Evolutionary conservation across 2,329 filamentous ascomycete genomes (phyloP).

Genomic region (Hawksworthiomyces lignivorus): DNA sequence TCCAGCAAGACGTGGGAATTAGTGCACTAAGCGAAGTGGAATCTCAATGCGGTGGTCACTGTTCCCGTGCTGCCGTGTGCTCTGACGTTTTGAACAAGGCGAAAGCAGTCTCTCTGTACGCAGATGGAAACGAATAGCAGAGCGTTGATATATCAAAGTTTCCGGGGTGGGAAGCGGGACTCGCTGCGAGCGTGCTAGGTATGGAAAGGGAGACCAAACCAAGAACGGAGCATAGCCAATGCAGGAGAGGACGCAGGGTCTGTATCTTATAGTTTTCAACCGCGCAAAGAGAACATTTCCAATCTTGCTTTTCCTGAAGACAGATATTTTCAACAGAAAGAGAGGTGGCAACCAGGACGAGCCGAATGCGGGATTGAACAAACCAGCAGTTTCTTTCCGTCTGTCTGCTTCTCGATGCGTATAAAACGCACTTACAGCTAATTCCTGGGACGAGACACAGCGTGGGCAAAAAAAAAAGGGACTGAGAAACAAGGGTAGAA

Average conservation of each 20-base stretch:
- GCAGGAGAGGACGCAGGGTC: neutral
- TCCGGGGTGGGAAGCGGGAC: constrained; percentile 1
- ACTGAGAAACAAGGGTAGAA: constrained; percentile 2
- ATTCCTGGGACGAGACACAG: no score
- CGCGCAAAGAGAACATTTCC: no score
- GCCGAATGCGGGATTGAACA: no score
- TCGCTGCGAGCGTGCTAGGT: neutral
- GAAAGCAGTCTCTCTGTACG: no score
- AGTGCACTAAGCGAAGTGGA: constrained; percentile 5
- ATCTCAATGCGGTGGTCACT: constrained; percentile 5
- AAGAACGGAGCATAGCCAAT: neutral
- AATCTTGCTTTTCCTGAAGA: no score
- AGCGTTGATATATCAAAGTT: constrained; percentile 1
- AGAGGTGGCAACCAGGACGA: no score
- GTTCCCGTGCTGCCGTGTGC: constrained; percentile 4
- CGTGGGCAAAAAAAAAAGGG: no score
- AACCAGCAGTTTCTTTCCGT: no score
- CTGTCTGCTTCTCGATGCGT: no score
- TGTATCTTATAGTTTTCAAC: constrained; percentile 4
- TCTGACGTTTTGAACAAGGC: constrained; percentile 1
- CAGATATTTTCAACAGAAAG: no score
- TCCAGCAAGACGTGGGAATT: no score
- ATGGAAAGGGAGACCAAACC: neutral
- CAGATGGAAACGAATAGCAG: neutral
- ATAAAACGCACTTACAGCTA: constrained; percentile 2